Percentiles rank a stretch among this genome's conserved stretches.
These are phyloP conservation scores for Euryodendron excelsum DNA, from an alignment of 148 eudicot genomes.

Conservation along the genomic window DNA sequence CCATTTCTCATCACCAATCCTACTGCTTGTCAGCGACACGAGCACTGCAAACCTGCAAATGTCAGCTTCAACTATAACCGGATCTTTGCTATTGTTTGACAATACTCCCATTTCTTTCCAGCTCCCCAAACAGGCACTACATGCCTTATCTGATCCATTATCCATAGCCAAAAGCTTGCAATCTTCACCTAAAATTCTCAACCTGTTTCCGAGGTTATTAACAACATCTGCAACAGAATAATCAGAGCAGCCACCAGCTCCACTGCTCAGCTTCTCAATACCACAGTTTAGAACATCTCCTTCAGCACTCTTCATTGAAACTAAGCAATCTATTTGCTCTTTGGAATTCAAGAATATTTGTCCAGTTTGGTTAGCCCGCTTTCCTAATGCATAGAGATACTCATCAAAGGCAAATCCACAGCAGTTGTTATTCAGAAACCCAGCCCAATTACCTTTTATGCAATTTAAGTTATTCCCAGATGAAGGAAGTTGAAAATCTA, in stretches of 20 bases:
- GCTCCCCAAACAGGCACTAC: constrained; percentile 25
- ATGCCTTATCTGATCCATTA: constrained; percentile 8
- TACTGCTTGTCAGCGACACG: constrained; percentile 35
- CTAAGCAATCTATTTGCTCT: constrained; percentile 30
- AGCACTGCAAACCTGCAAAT: constrained; percentile 40
- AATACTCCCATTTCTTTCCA: constrained; percentile 30
- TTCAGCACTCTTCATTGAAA: constrained; percentile 12
- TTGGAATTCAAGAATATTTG: constrained; percentile 31
- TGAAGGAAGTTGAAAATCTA: constrained; percentile 21
- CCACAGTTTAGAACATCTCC: constrained; percentile 27
- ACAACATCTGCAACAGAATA: constrained; percentile 35
- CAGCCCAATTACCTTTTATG: constrained; percentile 32
- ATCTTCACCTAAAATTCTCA: constrained; percentile 20
- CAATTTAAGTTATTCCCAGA: constrained; percentile 14
- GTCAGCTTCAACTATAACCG: constrained; percentile 8
- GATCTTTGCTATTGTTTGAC: background rate
- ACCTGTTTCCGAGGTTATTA: constrained; percentile 13
- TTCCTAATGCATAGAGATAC: constrained; percentile 27
- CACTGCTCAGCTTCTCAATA: constrained; percentile 38
- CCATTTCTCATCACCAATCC: constrained; percentile 28
- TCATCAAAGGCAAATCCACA: constrained; percentile 27
- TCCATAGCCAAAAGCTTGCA: constrained; percentile 28
- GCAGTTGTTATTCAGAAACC: constrained; percentile 21
- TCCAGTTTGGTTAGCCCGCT: constrained; percentile 31
- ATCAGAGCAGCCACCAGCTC: constrained; percentile 43